Evolutionary conservation across 2,329 filamentous ascomycete genomes (phyloP), one percentile per base, ranked within the genome.

Genomic region (Penicillium sclerotigenum): DNA sequence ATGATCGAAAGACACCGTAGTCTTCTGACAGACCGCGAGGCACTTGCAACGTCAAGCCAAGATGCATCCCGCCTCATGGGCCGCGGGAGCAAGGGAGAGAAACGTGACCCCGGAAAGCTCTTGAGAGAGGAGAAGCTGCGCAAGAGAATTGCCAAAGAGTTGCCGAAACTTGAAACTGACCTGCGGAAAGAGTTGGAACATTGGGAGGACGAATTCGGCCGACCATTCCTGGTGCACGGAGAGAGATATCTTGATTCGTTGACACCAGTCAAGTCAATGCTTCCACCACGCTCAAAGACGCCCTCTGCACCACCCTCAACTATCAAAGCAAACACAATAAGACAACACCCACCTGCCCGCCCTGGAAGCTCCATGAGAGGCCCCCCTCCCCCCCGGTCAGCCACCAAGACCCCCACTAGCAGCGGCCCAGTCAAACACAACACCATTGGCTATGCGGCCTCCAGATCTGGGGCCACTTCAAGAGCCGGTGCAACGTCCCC

Each of bases 91-190:
- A 96, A 96, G 77, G 93, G 93, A 52, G 93, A 97, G 77, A 90
- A 87, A 74, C 89, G 95, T 60, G 94, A 99, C 70, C 94, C 94
- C 3, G 93, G 91, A 48, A 94, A 96, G 76, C 81, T 99, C 16
- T 80, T 99, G 50, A 84, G 94, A 29, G 94, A 99, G 71, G 94
- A 99, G 77, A 99, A 97, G 82, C 96, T 96, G 90, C 87, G 94
- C 58, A 99, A 99, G 83, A 84, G 92, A 56, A 97, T 99, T 59
- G 84, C 92, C 26, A 99, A 97, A 74, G 94, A 99, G 70, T 80
- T 99, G 29, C 94, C 94, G 54, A 97, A 96, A 78, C 82, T 99
- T 41, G 87, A 93, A 56, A 83, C 82, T 0, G 91, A 97, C n/a
- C 77, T 99, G 56, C 84, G 84, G 62, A 93, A 87, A 71, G 81